Evolutionary conservation across 768 basidiomycete genomes (phyloP).

Genomic region (Suillus hirtellus): DNA sequence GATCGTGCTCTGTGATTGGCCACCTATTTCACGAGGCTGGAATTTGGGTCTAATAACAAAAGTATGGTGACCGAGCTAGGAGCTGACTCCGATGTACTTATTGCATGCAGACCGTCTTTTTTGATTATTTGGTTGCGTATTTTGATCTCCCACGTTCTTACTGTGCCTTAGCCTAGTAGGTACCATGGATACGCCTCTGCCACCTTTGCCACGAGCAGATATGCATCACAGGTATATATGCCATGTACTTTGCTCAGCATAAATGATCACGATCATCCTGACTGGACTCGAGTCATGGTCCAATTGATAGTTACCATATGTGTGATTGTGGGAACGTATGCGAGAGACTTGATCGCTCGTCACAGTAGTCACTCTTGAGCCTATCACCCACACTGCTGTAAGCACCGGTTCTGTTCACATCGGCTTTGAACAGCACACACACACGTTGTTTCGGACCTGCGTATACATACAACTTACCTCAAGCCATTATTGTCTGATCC

Average conservation of each 20-base stretch:
- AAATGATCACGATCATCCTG: background rate
- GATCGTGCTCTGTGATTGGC: too few relatives aligned
- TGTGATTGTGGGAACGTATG: constrained; percentile 1
- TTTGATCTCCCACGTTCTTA: background rate
- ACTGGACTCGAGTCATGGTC: background rate
- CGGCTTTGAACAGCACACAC: constrained; percentile 6
- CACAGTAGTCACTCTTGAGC: constrained; percentile 21
- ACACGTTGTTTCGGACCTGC: constrained; percentile 4
- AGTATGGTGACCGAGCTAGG: too few relatives aligned
- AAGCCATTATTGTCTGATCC: background rate
- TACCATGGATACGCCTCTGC: background rate
- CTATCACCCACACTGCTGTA: constrained; percentile 14
- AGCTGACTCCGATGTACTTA: too few relatives aligned
- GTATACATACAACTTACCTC: constrained; percentile 8
- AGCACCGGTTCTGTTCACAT: constrained; percentile 12
- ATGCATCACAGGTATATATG: background rate
- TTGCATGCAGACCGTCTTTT: too few relatives aligned
- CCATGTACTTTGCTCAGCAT: too few relatives aligned
- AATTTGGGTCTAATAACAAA: too few relatives aligned
- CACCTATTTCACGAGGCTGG: too few relatives aligned
- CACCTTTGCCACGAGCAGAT: background rate
- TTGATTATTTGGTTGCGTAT: background rate
- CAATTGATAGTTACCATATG: constrained; percentile 1
- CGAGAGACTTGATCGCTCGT: constrained; percentile 11
- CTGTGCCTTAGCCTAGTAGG: background rate